Evolutionary conservation across 805 yeast genomes (phyloP), one percentile per base, ranked within the genome.

Genomic region (Suhomyces kilbournensis): DNA sequence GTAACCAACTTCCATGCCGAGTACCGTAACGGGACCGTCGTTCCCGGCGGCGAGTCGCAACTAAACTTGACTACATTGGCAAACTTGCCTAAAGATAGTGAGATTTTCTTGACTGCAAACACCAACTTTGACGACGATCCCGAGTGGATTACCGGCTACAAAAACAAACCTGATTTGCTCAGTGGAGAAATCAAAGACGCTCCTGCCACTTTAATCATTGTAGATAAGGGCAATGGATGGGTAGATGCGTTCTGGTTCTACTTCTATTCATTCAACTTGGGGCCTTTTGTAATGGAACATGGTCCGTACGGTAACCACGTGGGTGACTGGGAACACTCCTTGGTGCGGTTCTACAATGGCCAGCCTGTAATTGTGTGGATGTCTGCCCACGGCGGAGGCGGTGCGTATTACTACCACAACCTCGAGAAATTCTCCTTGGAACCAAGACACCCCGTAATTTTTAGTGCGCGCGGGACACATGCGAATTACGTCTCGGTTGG

Each of bases 381-480:
- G 96, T 86, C 96, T 26, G 98, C 97, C 0, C 99, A 93, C 69
- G 97, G 97, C 1, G 97, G 98, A 10, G 99, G 99, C 7, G 86
- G 91, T 28, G 97, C 96, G 0, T 93, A 86, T 65, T 77, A 78
- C 56, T 92, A 85, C 66, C 76, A 80, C n/a, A 86, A 90, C 22
- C 69, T 92, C 50, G 96, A 90, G 64, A 85, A 83, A 60, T 74
- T 79, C 54, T 78, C 74, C 47, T 60, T 66, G 20, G 74, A 72
- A 48, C 59, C 69, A 7, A 65, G 61, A 6, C 79, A 75, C 58
- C 97, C 98, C 0, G 78, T 91, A 19, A 80, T 94, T 0, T 94
- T 88, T 67, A 82, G 94, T 19, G 97, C 97, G 0, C 77, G 97
- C 56, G 99, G 99, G 0, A 93, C 99, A 0, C 99, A 93, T 71